Evolutionary conservation across 352 stramenopile genomes (phyloP), one percentile per base, ranked within the genome.

Genomic region (Phytophthora sansomeana): DNA sequence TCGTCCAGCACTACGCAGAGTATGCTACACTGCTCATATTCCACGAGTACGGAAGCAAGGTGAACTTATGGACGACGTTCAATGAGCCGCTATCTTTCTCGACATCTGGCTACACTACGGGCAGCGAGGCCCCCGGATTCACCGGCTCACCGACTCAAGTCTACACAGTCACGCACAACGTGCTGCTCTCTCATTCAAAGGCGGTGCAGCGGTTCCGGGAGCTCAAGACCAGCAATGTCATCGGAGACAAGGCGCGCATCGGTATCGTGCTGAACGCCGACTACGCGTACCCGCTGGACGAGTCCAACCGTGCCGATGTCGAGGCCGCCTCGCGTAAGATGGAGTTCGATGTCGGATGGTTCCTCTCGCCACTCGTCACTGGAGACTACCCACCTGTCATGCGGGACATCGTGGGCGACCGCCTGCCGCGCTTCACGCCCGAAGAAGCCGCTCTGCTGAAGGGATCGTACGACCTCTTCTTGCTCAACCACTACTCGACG

Each of bases 401-500:
- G 71, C n/a, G n/a, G n/a, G n/a, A n/a, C n/a, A n/a, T n/a, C n/a
- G n/a, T n/a, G n/a, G n/a, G n/a, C n/a, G n/a, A 82, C 26, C 78
- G 89, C 13, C 75, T 99, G 6, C 96, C 96, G 2, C 51, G 52
- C 33, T 98, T 99, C 71, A 97, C 95, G 75, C 6, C 85, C 91
- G 32, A 36, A 5, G 79, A 98, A 52, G 68, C 85, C 8, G 70
- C 74, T 30, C 28, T 90, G 6, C 58, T 99, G 16, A 77, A 77
- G 47, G 84, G 81, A n/a, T 97, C 88, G 29, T 87, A 87, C 63
- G 97, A 99, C 57, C 92, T 98, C 51, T 93, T 99, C 53, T 97
- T 97, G 54, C 74, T 99, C n/a, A 99, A 99, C 76, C 92, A 98
- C 69, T 99, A 99, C 77, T 78, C 70, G 29, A 90, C 93, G 49